Evolutionary conservation across 2,329 filamentous ascomycete genomes (phyloP).

Genomic region (Aspergillus proliferans): DNA sequence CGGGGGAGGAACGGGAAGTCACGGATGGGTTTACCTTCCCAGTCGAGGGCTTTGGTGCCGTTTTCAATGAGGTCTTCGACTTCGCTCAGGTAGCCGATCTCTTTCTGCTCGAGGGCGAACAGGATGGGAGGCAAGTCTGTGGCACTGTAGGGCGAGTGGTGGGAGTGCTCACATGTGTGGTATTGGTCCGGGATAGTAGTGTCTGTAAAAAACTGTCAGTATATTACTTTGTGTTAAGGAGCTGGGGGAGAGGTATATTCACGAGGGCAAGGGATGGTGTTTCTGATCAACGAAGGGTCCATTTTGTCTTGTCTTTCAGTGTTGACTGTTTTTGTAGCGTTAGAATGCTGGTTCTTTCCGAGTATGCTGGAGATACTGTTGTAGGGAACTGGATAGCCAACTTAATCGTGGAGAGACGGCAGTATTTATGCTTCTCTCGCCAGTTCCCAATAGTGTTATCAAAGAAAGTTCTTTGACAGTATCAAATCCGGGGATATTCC

Average conservation of each 20-base stretch:
- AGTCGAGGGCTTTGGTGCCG: slow-evolving; percentile 6
- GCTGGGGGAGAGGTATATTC: neutral
- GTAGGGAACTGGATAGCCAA: neutral
- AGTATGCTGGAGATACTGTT: neutral
- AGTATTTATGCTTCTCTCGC: neutral
- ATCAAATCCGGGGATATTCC: neutral
- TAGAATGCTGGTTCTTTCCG: neutral
- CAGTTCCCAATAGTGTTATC: neutral
- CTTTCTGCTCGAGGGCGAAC: slow-evolving; percentile 16
- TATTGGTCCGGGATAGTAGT: slow-evolving; percentile 4
- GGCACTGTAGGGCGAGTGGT: slow-evolving; percentile 14
- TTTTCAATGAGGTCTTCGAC: slow-evolving; percentile 12
- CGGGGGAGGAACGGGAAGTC: slow-evolving; percentile 22
- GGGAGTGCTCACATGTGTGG: slow-evolving; percentile 20
- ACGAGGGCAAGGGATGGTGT: neutral
- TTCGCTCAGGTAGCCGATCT: neutral
- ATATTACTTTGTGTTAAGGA: neutral
- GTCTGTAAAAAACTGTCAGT: slow-evolving; percentile 3
- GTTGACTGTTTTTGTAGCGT: neutral
- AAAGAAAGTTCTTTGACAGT: neutral
- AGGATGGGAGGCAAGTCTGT: slow-evolving; percentile 17
- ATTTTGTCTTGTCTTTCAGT: neutral
- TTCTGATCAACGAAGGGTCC: neutral
- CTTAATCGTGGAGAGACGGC: neutral
- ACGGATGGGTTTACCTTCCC: slow-evolving; percentile 12